Conservation (phyloP, 768 basidiomycete genomes). For the Dentipellis sp. region DNA sequence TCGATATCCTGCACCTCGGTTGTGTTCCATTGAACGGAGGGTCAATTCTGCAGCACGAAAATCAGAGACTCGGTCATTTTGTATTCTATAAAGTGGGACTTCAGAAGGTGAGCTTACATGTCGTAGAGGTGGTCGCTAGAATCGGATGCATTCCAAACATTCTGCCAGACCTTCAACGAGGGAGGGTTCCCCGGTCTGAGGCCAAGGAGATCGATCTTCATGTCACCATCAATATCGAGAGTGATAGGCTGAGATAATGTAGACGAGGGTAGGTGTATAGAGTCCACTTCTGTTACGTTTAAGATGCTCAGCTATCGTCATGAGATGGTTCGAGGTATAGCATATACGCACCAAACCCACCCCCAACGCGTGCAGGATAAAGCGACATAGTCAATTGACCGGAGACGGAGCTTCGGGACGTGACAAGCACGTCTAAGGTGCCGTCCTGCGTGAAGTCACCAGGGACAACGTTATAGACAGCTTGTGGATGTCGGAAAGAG, state of each 20-base stretch:
- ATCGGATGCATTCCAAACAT: slow-evolving; percentile 61
- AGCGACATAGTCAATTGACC: slow-evolving; percentile 56
- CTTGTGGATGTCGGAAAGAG: slow-evolving; percentile 43
- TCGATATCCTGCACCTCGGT: slow-evolving; percentile 63
- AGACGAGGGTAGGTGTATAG: slow-evolving; percentile 53
- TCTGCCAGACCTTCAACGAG: slow-evolving; percentile 67
- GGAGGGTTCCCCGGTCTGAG: slow-evolving; percentile 26
- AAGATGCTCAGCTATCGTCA: background rate
- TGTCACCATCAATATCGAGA: slow-evolving; percentile 79
- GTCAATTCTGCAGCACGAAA: slow-evolving; percentile 19
- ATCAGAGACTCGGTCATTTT: background rate
- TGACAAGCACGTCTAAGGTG: slow-evolving; percentile 81
- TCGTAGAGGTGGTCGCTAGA: slow-evolving; percentile 47
- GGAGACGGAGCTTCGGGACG: slow-evolving; percentile 49
- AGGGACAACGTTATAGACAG: slow-evolving; percentile 77
- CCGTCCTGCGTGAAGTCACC: slow-evolving; percentile 94
- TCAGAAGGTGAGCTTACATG: slow-evolving; percentile 33
- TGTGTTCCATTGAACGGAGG: slow-evolving; percentile 44
- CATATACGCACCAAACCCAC: slow-evolving; percentile 53
- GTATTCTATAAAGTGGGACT: background rate
- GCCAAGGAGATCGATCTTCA: slow-evolving; percentile 85
- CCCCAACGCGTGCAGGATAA: slow-evolving; percentile 53
- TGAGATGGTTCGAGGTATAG: background rate
- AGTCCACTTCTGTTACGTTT: slow-evolving; percentile 17
- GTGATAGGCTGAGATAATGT: slow-evolving; percentile 73